These are phyloP conservation scores for Hyaloscypha variabilis DNA, from an alignment of 495 filamentous ascomycete genomes.

Conservation along the genomic window DNA sequence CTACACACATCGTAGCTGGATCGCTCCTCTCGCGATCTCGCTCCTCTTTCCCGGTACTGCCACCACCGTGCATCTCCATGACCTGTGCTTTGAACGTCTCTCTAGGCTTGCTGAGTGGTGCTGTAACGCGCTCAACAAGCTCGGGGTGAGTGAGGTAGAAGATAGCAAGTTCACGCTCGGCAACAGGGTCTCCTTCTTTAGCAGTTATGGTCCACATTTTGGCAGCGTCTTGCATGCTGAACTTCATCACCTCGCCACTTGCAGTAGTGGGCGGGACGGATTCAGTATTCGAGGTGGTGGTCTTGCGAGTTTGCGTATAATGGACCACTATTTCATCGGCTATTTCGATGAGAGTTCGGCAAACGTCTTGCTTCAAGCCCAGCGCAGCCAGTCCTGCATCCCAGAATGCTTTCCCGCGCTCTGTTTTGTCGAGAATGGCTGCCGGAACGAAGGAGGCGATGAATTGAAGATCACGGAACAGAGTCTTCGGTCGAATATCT, in stretches of 20 bases:
- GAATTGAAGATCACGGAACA: slow-evolving; percentile 95
- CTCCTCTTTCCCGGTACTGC: slow-evolving; percentile 44
- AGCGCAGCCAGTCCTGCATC: slow-evolving; percentile 89
- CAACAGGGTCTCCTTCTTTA: slow-evolving; percentile 87
- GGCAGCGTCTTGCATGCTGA: slow-evolving; percentile 82
- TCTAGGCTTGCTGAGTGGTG: slow-evolving; percentile 81
- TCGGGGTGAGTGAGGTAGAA: slow-evolving; percentile 94
- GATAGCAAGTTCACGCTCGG: slow-evolving; percentile 92
- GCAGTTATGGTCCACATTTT: slow-evolving; percentile 93
- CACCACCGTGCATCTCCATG: slow-evolving; percentile 61
- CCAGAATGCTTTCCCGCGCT: slow-evolving; percentile 91
- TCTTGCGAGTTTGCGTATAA: slow-evolving; percentile 54
- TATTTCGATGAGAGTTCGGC: slow-evolving; percentile 85
- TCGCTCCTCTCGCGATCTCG: slow-evolving; percentile 62
- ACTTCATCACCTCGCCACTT: slow-evolving; percentile 37
- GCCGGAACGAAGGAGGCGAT: slow-evolving; percentile 90
- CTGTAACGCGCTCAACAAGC: slow-evolving; percentile 78
- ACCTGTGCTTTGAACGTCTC: slow-evolving; percentile 92
- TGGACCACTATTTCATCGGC: slow-evolving; percentile 73
- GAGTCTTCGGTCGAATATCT: slow-evolving; percentile 79
- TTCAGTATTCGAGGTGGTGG: slow-evolving; percentile 34
- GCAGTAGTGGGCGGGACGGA: slow-evolving; percentile 19
- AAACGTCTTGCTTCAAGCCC: slow-evolving; percentile 86
- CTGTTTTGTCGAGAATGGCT: slow-evolving; percentile 79
- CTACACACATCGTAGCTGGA: slow-evolving; percentile 91